Percentiles rank a stretch among this genome's conserved stretches.
phyloP scores from a whole-genome alignment of 345 rosid genomes.

The Brassica rapa region DNA sequence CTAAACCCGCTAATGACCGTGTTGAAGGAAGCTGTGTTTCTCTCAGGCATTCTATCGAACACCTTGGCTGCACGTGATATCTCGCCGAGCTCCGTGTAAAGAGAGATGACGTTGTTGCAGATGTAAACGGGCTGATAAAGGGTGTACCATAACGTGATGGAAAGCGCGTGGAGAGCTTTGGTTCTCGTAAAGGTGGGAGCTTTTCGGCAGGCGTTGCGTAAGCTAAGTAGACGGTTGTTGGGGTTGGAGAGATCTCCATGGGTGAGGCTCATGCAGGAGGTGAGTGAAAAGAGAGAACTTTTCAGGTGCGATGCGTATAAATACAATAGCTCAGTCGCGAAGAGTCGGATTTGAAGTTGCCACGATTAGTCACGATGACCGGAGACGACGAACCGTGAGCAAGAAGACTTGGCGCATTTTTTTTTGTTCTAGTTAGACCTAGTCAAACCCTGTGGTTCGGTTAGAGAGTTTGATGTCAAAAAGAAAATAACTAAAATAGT shows the following conservation, averaged over 20 bases:
- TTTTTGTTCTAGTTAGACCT: too few relatives aligned
- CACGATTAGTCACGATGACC: not conserved
- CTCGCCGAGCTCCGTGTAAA: conserved; percentile 43
- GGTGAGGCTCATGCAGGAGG: conserved; percentile 50
- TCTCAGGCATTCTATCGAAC: conserved; percentile 69
- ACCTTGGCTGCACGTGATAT: conserved; percentile 49
- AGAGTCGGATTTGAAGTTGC: not conserved
- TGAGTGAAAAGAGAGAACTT: conserved; percentile 10
- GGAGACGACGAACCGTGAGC: not conserved
- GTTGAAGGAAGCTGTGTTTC: conserved; percentile 61
- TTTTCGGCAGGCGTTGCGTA: conserved; percentile 51
- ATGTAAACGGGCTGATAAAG: conserved; percentile 55
- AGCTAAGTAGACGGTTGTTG: conserved; percentile 47
- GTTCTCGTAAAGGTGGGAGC: conserved; percentile 51
- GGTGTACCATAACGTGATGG: conserved; percentile 47
- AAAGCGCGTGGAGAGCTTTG: conserved; percentile 70
- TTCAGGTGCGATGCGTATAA: not conserved
- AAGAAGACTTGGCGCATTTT: not conserved
- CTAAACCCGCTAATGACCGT: conserved; percentile 55
- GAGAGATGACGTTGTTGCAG: conserved; percentile 56
- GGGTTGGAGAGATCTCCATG: conserved; percentile 44
- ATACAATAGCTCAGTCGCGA: not conserved
- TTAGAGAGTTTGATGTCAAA: too few relatives aligned
- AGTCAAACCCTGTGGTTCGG: too few relatives aligned
- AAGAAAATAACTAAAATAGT: too few relatives aligned